Evolutionary conservation across 176 grass and related monocot genomes (phyloP).

Genomic region (Carex scoparia): DNA sequence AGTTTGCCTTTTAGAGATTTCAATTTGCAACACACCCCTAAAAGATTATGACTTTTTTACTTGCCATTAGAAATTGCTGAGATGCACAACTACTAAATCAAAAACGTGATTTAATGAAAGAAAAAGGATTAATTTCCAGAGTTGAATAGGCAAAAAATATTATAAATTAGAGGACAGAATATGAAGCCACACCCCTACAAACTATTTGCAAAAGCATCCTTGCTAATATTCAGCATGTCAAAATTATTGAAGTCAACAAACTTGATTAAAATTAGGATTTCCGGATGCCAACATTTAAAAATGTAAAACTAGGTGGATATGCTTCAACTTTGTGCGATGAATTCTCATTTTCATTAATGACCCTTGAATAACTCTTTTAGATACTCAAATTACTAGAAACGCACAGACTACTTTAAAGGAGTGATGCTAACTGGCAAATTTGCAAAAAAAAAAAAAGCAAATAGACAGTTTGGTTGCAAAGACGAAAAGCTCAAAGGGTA

Average conservation of each 20-base stretch:
- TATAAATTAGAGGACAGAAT: background rate
- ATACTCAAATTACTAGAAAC: background rate
- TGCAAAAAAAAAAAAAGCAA: background rate
- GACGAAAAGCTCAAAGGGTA: constrained; percentile 21
- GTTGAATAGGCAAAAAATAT: background rate
- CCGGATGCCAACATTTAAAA: background rate
- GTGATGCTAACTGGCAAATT: background rate
- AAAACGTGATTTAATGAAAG: background rate
- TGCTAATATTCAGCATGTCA: background rate
- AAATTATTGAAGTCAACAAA: background rate
- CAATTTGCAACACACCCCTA: background rate
- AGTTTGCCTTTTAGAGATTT: background rate
- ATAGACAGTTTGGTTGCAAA: background rate
- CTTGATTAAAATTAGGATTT: background rate
- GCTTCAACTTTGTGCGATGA: background rate
- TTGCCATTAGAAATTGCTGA: background rate
- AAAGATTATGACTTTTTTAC: background rate
- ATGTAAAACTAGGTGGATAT: background rate
- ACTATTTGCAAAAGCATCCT: background rate
- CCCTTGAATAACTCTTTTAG: background rate
- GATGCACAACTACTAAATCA: background rate
- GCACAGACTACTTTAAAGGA: background rate
- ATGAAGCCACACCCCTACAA: background rate
- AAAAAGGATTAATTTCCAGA: background rate
- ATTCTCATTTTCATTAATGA: background rate